Evolutionary conservation across 345 rosid species (phyloP).

Genomic region (Barbarea vulgaris): DNA sequence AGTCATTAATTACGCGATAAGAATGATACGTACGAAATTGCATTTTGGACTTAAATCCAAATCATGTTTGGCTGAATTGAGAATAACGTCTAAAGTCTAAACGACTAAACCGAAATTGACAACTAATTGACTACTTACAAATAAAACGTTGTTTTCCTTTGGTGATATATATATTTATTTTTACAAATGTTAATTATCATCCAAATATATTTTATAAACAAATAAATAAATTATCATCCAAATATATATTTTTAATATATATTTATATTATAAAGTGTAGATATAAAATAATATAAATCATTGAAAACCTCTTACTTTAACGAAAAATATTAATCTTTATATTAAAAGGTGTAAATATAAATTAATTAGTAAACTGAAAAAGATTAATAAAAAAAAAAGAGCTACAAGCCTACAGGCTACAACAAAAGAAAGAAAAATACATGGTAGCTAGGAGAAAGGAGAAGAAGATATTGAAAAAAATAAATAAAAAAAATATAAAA

Average conservation of each 20-base stretch:
- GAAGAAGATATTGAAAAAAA: not conserved
- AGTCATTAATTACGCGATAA: not conserved
- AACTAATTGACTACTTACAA: not conserved
- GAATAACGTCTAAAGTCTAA: slow-evolving; percentile 5
- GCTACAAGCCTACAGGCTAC: not conserved
- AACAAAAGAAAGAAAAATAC: not conserved
- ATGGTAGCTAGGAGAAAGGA: not conserved
- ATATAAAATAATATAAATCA: not conserved
- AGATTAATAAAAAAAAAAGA: too few species aligned
- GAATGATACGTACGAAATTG: slow-evolving; percentile 9
- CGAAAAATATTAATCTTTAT: not conserved
- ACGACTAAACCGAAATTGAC: slow-evolving; percentile 1
- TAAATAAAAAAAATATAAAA: too few species aligned
- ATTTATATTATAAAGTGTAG: not conserved
- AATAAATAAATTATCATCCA: too few species aligned
- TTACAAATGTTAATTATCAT: too few species aligned
- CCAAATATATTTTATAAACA: too few species aligned
- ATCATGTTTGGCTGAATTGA: slow-evolving; percentile 19
- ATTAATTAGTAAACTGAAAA: too few species aligned
- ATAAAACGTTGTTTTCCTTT: not conserved
- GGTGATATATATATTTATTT: not conserved
- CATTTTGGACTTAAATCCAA: slow-evolving; percentile 21
- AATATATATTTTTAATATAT: too few species aligned
- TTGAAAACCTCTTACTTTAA: too few species aligned
- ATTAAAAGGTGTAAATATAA: too few species aligned